Conservation (phyloP, 192 early-diverging fungal species). For the Entomortierella beljakovae region DNA sequence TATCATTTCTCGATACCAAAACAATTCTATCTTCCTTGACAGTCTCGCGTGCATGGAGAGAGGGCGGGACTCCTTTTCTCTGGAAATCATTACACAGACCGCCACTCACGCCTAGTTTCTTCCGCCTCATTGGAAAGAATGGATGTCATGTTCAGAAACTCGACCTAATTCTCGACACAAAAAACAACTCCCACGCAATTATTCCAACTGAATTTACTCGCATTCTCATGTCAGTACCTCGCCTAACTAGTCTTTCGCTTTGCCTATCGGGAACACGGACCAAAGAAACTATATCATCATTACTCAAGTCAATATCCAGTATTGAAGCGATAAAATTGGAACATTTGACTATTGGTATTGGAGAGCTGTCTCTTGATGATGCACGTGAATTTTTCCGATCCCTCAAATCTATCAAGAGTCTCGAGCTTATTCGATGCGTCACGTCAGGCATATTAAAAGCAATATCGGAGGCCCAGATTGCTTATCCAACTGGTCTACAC, state of each 20-base stretch:
- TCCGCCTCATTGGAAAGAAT: not conserved
- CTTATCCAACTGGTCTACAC: not conserved
- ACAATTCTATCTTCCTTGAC: not conserved
- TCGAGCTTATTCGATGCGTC: constrained; percentile 6
- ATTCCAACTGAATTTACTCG: constrained; percentile 7
- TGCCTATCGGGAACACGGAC: not conserved
- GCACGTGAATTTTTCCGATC: constrained; percentile 9
- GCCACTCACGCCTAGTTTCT: not conserved
- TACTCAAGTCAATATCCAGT: not conserved
- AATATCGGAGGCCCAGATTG: not conserved
- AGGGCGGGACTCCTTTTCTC: not conserved
- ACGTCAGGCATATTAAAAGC: not conserved
- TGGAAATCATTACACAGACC: constrained; percentile 2
- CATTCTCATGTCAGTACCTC: not conserved
- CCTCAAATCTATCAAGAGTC: constrained; percentile 1
- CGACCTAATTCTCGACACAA: constrained; percentile 7
- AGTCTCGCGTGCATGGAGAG: constrained; percentile 12
- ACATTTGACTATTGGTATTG: not conserved
- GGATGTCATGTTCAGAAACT: constrained; percentile 9
- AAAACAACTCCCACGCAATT: not conserved
- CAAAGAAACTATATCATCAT: not conserved
- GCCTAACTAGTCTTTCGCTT: constrained; percentile 3
- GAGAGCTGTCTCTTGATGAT: not conserved
- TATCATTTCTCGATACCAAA: constrained; percentile 4
- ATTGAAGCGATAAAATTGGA: not conserved